Percentiles rank a stretch among this genome's conserved stretches.
phyloP scores from a whole-genome alignment of 768 basidiomycete genomes.

The Myochromella boudieri region DNA sequence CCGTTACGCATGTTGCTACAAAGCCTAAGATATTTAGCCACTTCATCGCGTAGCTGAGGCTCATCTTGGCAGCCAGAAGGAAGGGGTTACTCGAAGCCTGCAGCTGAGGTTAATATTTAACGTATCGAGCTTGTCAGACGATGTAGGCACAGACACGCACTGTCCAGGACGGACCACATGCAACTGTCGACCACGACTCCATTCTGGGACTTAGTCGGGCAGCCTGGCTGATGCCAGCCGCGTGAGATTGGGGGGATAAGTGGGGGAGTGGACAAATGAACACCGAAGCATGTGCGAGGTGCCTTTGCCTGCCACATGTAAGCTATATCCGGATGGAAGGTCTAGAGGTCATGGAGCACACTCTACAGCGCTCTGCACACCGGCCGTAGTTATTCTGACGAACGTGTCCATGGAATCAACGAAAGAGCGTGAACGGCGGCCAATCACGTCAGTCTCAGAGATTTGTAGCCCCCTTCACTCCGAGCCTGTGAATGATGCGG shows the following conservation, averaged over 20 bases:
- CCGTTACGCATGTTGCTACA: slow-evolving; percentile 27
- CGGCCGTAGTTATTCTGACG: too few relatives aligned
- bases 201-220: slow-evolving; percentile 4
- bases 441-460: too few relatives aligned
- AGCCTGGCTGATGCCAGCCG: slow-evolving; percentile 1
- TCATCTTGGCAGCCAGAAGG: not conserved
- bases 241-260: slow-evolving; percentile 1
- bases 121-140: not conserved
- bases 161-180: slow-evolving; percentile 14
- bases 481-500: too few relatives aligned
- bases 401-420: too few relatives aligned
- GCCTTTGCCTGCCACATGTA: not conserved
- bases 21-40: slow-evolving; percentile 30
- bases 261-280: not conserved
- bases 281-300: slow-evolving; percentile 9
- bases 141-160: slow-evolving; percentile 8
- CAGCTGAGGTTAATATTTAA: slow-evolving; percentile 2
- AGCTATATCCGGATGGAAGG: too few relatives aligned
- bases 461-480: too few relatives aligned
- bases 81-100: not conserved
- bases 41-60: slow-evolving; percentile 32
- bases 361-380: too few relatives aligned
- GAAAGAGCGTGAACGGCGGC: too few relatives aligned
- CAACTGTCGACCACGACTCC: slow-evolving; percentile 10
- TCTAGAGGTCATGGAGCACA: too few relatives aligned